Base-by-base conservation (phyloP, 768 basidiomycete genomes). In the Flagelloscypha sp. region DNA sequence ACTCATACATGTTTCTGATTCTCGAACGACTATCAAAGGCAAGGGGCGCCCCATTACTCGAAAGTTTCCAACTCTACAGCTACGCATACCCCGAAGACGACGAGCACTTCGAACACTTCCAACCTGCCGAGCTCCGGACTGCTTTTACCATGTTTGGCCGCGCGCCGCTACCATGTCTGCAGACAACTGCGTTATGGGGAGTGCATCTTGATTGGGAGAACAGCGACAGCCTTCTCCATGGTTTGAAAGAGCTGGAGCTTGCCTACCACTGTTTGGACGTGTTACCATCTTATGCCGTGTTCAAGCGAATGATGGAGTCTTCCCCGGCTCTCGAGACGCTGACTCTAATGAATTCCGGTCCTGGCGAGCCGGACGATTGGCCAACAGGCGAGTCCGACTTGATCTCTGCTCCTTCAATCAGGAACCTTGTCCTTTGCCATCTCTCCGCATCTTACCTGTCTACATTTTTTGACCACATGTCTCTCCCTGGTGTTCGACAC, bases 141-240 rank as follows among this genome's bases (percentile, higher is more conserved):
- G 56, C 56, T 15, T 66, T 68, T 43, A 56, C 65, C 8, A 62
- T 72, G 12, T 76, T 84, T 46, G 62, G 72, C 36, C 64, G 71
- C 3, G 65, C 68, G 17, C 65, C 65, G 12, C 55, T 58, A 6
- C 84, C 84, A 2, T 64, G 58, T 6, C 58, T 86, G 10, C 56
- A 51, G 13, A 47, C 56, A 4, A 53, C 74, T 22, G 58, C 60
- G 7, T 59, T 86, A 18, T 82, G 77, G 75, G 82, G 80, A 24
- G 76, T 84, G 4, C 82, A 82, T 42, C 53, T 85, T 22, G 67
- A 76, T 38, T 86, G 84, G 84, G 59, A 66, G 20, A 57, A 62
- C 22, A 59, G 65, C 11, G 49, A 63, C 15, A 38, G 53, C 7
- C 63, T 73, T 44, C 59, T 80, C 17, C 42, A 48, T 12, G 64